Evolutionary conservation across 257 asterid species (phyloP), one percentile per base, ranked within the genome.

Genomic region (Linaria vulgaris): DNA sequence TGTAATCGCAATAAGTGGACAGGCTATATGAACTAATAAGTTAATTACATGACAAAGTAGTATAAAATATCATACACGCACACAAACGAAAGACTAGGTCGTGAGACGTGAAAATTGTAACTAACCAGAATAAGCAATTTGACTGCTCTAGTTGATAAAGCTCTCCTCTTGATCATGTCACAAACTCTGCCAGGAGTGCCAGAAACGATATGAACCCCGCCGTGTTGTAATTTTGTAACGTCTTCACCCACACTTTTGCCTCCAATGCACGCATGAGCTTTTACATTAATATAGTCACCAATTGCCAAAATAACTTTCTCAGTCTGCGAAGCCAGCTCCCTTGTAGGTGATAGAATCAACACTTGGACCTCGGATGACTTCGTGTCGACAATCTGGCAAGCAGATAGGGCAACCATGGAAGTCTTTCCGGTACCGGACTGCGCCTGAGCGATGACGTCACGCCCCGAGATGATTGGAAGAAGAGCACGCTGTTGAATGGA

Each of bases 131-230:
- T 69, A 10, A 94, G 70, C 64, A 94, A 49, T 67, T 90, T 94
- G 66, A 94, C 90, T 61, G 96, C 70, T 72, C 97, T 78, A 38
- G 99, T 94, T 41, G 94, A 77, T 48, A 90, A 67, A n/a, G 91
- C 83, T 80, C 95, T 94, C 76, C 99, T 85, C 82, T 94, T 90
- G 61, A 94, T 94, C 97, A 94, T 94, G 72, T 94, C 99, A 68
- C 91, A 81, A 14, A 94, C 99, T 79, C 99, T 84, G 12, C 97
- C 99, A 34, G 99, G 99, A n/a, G 97, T 90, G 61, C 99, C 99
- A 4, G 99, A 94, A 53, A 94, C 97, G 51, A 90, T 97, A 54
- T 94, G 96, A 74, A 90, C 99, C 54, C 97, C 99, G n/a, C n/a
- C n/a, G 60, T 94, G 95, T 73, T 90, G 97, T 21, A 94, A 80